phyloP scores from a whole-genome alignment of 495 filamentous ascomycete genomes.

The Opeltia flavorubescens region DNA sequence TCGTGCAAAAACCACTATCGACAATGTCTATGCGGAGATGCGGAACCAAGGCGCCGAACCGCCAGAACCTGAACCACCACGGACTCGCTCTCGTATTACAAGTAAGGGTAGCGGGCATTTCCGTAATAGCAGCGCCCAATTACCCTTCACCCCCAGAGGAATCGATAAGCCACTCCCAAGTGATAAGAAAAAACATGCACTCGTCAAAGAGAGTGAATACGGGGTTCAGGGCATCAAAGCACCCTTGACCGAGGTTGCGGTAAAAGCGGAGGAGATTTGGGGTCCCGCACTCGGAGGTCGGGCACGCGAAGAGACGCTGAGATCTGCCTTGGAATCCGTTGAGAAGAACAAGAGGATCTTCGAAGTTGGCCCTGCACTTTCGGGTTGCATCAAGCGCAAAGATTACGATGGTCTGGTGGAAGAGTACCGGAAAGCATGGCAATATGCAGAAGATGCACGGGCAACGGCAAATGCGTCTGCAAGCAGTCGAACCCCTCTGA shows the following conservation, averaged over 20 bases:
- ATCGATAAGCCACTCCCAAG: conserved; percentile 22
- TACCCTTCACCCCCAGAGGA: conserved; percentile 21
- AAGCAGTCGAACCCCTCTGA: conserved; percentile 32
- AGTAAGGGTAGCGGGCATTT: conserved; percentile 30
- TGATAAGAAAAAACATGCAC: conserved; percentile 68
- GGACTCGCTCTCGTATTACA: conserved; percentile 41
- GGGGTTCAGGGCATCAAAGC: conserved; percentile 80
- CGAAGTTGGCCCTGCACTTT: conserved; percentile 60
- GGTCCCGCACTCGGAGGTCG: conserved; percentile 82
- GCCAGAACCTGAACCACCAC: conserved; percentile 25
- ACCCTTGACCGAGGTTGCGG: conserved; percentile 73
- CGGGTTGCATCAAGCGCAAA: conserved; percentile 73
- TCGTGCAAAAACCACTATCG: conserved; percentile 87
- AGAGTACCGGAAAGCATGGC: conserved; percentile 65
- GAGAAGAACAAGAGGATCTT: conserved; percentile 69
- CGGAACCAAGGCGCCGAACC: conserved; percentile 64
- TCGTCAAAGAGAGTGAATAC: conserved; percentile 88
- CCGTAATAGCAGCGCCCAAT: conserved; percentile 15
- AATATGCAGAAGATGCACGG: conserved; percentile 59
- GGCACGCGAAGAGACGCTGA: conserved; percentile 80
- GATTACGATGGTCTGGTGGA: conserved; percentile 81
- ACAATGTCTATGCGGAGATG: conserved; percentile 98
- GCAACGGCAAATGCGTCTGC: conserved; percentile 39
- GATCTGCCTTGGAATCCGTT: conserved; percentile 54
- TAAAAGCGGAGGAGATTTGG: conserved; percentile 94